These are phyloP conservation scores for Phytopythium helicoides DNA, from an alignment of 352 stramenopile species.

Conservation along the genomic window DNA sequence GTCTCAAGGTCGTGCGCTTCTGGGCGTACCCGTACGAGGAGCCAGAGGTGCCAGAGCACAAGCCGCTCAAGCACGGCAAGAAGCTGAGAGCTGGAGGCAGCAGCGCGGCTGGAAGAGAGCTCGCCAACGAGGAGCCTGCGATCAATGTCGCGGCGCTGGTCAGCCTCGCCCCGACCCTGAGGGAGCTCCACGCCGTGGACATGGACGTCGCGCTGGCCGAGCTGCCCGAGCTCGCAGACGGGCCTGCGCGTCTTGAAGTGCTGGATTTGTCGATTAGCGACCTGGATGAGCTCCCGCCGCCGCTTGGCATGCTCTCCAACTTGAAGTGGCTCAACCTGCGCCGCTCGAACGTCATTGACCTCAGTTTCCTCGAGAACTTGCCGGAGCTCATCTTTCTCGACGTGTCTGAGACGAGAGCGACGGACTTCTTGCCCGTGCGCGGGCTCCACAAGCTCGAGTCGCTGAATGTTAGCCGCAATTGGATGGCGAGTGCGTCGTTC, in stretches of 20 bases:
- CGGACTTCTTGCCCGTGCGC: conserved; percentile 31
- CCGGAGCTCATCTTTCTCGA: conserved; percentile 30
- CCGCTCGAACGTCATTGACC: conserved; percentile 25
- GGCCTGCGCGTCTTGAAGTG: conserved; percentile 12
- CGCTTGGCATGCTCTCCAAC: conserved; percentile 21
- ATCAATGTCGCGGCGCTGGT: conserved; percentile 35
- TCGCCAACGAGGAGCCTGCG: conserved; percentile 22
- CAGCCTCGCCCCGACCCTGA: conserved; percentile 25
- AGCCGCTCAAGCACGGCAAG: conserved; percentile 2
- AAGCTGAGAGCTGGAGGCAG: neutral
- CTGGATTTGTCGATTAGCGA: conserved; percentile 20
- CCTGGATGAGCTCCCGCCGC: conserved; percentile 10
- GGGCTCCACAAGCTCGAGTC: conserved; percentile 20
- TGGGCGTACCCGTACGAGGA: conserved; percentile 42
- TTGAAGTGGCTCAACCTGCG: conserved; percentile 33
- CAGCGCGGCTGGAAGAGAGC: neutral
- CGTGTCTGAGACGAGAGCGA: conserved; percentile 36
- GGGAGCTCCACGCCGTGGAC: conserved; percentile 37
- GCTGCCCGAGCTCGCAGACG: conserved; percentile 15
- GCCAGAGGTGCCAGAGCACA: conserved; percentile 9
- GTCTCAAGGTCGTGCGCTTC: conserved; percentile 30
- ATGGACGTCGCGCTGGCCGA: conserved; percentile 25
- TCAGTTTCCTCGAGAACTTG: conserved; percentile 27
- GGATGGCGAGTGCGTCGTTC: conserved; percentile 26
- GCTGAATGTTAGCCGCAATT: conserved; percentile 50